phyloP scores from a whole-genome alignment of 2,329 filamentous ascomycete species.

The Coniochaeta sp. region DNA sequence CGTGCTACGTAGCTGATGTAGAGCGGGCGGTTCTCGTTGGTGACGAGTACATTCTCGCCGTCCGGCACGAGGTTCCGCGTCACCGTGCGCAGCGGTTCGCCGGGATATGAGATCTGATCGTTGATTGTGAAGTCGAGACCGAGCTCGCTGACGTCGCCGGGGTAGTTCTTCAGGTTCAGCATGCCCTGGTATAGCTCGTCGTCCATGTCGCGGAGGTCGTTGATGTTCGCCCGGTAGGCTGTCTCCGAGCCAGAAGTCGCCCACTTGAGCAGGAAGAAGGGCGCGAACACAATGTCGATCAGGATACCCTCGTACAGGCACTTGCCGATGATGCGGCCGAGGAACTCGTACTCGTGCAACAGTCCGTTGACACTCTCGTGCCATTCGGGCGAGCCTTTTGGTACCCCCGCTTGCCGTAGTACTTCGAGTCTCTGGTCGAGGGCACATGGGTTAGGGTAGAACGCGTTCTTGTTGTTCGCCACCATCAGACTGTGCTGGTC shows the following conservation, averaged over 20 bases:
- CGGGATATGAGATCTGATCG: slow-evolving; percentile 50
- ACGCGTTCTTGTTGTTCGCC: slow-evolving; percentile 75
- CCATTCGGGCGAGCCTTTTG: slow-evolving; percentile 49
- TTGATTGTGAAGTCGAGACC: slow-evolving; percentile 84
- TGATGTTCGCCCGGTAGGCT: slow-evolving; percentile 83
- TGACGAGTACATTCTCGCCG: slow-evolving; percentile 72
- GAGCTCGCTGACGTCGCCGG: slow-evolving; percentile 73
- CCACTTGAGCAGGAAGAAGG: slow-evolving; percentile 97
- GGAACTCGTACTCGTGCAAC: slow-evolving; percentile 76
- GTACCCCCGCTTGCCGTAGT: slow-evolving; percentile 42
- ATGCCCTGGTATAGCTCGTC: slow-evolving; percentile 86
- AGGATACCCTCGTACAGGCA: slow-evolving; percentile 96
- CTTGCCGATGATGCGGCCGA: slow-evolving; percentile 89
- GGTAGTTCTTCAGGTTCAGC: slow-evolving; percentile 73
- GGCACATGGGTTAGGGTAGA: slow-evolving; percentile 80
- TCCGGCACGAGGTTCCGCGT: slow-evolving; percentile 70
- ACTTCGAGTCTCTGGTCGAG: slow-evolving; percentile 61
- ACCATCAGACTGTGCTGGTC: slow-evolving; percentile 61
- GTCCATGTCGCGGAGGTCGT: slow-evolving; percentile 89
- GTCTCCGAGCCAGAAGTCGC: slow-evolving; percentile 56
- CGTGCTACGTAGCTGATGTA: slow-evolving; percentile 90
- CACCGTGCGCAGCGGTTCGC: slow-evolving; percentile 48
- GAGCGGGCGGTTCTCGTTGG: slow-evolving; percentile 85
- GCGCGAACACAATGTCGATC: slow-evolving; percentile 85
- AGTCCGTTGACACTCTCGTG: slow-evolving; percentile 51